A percentile compares a stretch with the other conserved stretches of the same genome.
Conservation (phyloP, 345 rosid species). For the Stellera chamaejasme region DNA sequence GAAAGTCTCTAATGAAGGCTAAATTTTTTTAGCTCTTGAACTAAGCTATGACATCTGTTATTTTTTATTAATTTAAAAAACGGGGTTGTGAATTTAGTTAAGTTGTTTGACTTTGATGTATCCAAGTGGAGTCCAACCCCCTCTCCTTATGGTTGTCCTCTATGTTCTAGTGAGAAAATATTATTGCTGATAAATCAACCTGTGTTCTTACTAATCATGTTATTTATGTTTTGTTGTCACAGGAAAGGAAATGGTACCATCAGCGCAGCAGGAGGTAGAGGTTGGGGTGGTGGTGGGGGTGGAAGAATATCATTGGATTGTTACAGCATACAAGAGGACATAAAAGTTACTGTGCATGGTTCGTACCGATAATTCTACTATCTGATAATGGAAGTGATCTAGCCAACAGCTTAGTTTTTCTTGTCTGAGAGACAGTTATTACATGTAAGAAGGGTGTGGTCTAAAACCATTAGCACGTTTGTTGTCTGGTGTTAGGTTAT, state of each 20-base stretch:
- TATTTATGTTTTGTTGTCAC: slow-evolving; percentile 20
- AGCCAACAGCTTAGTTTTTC: slow-evolving; percentile 22
- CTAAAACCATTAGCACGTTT: no score
- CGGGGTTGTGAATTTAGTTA: no score
- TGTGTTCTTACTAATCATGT: slow-evolving; percentile 5
- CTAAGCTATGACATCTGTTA: no score
- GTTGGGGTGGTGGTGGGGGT: slow-evolving; percentile 98
- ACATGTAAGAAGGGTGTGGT: slow-evolving; percentile 9
- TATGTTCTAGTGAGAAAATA: no score
- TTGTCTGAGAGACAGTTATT: slow-evolving; percentile 1
- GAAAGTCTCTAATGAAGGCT: no score
- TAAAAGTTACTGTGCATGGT: slow-evolving; percentile 87
- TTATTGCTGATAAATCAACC: no score
- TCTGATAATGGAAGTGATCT: slow-evolving; percentile 17
- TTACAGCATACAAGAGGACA: slow-evolving; percentile 95
- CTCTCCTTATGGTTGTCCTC: no score
- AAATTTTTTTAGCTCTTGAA: no score
- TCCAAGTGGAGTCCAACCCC: no score
- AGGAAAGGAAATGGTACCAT: slow-evolving; percentile 90
- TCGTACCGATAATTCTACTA: slow-evolving; percentile 32
- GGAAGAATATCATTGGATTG: slow-evolving; percentile 91
- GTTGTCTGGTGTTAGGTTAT: background rate
- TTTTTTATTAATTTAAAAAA: no score
- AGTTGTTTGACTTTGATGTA: no score
- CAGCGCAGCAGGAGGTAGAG: slow-evolving; percentile 87